These are phyloP conservation scores for Talaromyces sp. DNA, from an alignment of 2,329 filamentous ascomycete species.

Conservation along the genomic window DNA sequence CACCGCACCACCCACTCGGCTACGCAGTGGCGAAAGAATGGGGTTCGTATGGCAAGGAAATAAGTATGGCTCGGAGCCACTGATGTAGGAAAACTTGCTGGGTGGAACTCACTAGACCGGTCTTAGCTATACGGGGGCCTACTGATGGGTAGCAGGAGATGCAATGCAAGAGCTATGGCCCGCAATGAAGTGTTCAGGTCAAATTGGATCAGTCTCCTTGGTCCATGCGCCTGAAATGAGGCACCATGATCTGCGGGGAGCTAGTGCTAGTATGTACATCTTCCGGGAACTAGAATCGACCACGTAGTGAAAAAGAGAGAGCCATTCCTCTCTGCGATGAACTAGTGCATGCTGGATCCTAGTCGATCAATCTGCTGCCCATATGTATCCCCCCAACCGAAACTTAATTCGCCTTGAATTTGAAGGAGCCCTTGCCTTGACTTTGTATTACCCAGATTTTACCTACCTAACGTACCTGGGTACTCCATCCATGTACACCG, in stretches of 20 bases:
- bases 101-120: no score
- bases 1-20: constrained; percentile 1
- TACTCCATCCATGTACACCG: neutral
- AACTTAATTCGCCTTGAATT: no score
- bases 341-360: no score
- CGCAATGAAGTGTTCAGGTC: constrained; percentile 7
- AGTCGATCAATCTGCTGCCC: neutral
- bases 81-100: neutral
- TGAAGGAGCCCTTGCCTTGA: constrained; percentile 2
- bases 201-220: constrained; percentile 20
- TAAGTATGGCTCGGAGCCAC: neutral
- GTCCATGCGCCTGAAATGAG: constrained; percentile 11
- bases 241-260: constrained; percentile 19
- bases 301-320: neutral
- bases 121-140: no score
- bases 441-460: neutral
- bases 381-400: neutral
- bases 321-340: neutral
- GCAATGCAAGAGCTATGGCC: constrained; percentile 4
- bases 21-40: constrained; percentile 3
- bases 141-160: no score
- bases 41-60: neutral
- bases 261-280: constrained; percentile 5
- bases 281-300: neutral
- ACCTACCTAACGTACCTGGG: neutral